Evolutionary conservation across 306 rosid species (phyloP).

Genomic region (Potentilla sterilis): DNA sequence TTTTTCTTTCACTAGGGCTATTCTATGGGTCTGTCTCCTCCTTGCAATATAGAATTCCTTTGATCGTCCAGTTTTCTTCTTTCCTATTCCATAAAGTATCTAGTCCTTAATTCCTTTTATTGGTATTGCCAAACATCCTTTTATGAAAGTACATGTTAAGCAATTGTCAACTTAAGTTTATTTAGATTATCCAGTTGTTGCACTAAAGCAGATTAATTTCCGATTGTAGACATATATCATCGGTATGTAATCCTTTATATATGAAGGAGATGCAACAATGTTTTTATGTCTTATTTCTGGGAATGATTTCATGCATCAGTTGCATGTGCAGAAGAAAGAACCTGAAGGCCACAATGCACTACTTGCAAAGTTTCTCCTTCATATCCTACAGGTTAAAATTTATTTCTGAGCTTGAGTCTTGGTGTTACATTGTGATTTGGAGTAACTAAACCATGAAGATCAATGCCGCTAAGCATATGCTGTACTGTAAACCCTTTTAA

Average conservation of each 20-base stretch:
- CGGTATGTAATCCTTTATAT: background rate
- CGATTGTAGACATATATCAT: too few species aligned
- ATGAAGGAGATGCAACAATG: background rate
- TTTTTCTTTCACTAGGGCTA: background rate
- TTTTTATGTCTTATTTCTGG: background rate
- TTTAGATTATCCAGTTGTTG: too few species aligned
- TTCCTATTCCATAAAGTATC: too few species aligned
- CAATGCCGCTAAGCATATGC: conserved; percentile 37
- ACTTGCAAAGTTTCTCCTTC: background rate
- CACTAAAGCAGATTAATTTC: background rate
- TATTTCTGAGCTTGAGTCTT: background rate
- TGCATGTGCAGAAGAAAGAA: conserved; percentile 2
- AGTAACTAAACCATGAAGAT: background rate
- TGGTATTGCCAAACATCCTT: too few species aligned
- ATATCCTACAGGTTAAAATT: background rate
- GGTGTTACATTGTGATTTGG: conserved; percentile 3
- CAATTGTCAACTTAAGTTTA: background rate
- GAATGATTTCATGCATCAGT: background rate
- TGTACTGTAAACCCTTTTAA: conserved; percentile 48
- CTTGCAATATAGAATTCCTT: too few species aligned
- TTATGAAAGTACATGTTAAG: background rate
- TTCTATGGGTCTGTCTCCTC: too few species aligned
- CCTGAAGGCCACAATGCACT: background rate
- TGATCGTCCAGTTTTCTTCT: too few species aligned
- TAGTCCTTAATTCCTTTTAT: too few species aligned